Evolutionary conservation across 345 rosid genomes (phyloP), one percentile per base, ranked within the genome.

Genomic region (Linum trigynum): DNA sequence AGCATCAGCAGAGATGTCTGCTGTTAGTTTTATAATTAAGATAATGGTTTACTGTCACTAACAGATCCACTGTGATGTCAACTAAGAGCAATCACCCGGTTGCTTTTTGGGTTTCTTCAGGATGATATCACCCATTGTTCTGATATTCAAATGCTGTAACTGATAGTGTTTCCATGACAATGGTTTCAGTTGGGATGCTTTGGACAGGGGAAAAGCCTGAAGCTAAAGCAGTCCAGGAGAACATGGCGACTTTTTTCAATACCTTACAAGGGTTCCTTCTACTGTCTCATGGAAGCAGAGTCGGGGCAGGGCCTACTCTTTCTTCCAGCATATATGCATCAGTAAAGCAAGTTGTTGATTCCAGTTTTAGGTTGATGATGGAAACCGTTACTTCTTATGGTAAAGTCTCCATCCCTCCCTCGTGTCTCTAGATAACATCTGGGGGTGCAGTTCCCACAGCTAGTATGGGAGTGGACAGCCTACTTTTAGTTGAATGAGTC

Each of bases 291-390:
- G 96, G 90, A 67, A 92, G 88, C 72, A 82, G 71, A 16, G 84
- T 88, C 69, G 90, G 92, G 39, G 86, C 97, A 38, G 97, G 99
- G 5, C 82, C 89, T 36, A 90, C 99, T n/a, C 95, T 92, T 63
- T 81, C 86, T 42, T 80, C 88, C 1, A 73, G 57, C 41, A 83
- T 90, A 57, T 89, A 80, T 14, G 75, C 72, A 10, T 80, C 86
- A 5, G 79, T 84, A 66, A 86, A 84, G 84, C 81, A 81, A 75
- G 85, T 90, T 42, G 96, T 90, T 61, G 91, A 86, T 74, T 81
- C 76, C 80, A 88, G 99, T 70, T 85, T 92, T 75, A 86, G 84
- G 83, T 78, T 90, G 80, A 69, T 92, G 86, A 83, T 75, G 73
- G 89, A 82, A 56, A 83, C 89, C 16, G 85, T 90, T 66, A 72